Evolutionary conservation across 2,329 filamentous ascomycete species (phyloP).

Genomic region (Beauveria caledonica): DNA sequence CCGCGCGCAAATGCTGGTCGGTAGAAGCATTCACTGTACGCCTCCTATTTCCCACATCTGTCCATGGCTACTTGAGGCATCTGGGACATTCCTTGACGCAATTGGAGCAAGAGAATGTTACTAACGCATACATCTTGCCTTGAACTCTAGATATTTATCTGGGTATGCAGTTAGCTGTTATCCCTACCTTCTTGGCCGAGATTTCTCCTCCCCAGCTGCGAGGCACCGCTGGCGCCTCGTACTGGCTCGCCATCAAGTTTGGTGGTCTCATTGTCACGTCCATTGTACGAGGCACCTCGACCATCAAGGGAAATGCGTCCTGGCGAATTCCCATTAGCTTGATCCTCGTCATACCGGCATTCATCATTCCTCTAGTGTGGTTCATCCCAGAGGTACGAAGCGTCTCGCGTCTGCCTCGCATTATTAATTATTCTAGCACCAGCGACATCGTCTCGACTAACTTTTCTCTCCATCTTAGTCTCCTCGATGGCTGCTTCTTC

Average conservation of each 20-base stretch:
- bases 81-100: neutral
- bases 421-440: too few relatives aligned
- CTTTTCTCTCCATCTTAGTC: slow-evolving; percentile 18
- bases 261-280: slow-evolving; percentile 18
- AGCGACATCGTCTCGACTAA: slow-evolving; percentile 9
- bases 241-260: slow-evolving; percentile 20
- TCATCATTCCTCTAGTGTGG: slow-evolving; percentile 22
- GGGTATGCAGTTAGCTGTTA: slow-evolving; percentile 29
- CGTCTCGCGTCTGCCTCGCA: neutral
- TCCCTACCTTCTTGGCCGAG: slow-evolving; percentile 26
- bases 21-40: neutral
- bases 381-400: slow-evolving; percentile 17
- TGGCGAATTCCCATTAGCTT: slow-evolving; percentile 27
- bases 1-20: neutral
- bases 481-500: slow-evolving; percentile 23
- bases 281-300: slow-evolving; percentile 22
- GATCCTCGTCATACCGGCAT: slow-evolving; percentile 25
- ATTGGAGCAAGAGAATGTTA: neutral
- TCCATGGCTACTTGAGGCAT: neutral
- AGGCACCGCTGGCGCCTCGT: slow-evolving; percentile 23
- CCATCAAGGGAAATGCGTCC: slow-evolving; percentile 21
- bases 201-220: slow-evolving; percentile 21
- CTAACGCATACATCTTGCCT: neutral
- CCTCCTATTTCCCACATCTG: neutral
- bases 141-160: slow-evolving; percentile 22